Evolutionary conservation across 2,329 filamentous ascomycete species (phyloP), one percentile per base, ranked within the genome.

Genomic region (Clonostachys rosea): DNA sequence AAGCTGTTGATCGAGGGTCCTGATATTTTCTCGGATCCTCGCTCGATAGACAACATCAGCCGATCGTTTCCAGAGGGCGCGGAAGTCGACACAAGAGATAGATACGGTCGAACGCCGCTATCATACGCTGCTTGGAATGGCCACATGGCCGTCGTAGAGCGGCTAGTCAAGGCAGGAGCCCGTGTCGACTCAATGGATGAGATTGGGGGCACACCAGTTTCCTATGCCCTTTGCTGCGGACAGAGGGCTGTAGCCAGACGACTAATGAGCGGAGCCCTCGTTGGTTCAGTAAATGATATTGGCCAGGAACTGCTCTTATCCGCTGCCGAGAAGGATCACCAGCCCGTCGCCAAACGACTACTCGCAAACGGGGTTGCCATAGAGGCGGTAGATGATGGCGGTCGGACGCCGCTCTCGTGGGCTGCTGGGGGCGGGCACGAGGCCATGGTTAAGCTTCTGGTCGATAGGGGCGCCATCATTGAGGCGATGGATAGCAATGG

Each of bases 401-500:
- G 52, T 20, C 47, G 50, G 1, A 56, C 54, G n/a, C 51, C 55
- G 6, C 43, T 57, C 9, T 52, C 42, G 2, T 47, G 12, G 16
- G 48, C 45, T 18, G 48, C 42, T n/a, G 12, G 3, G 30, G 35
- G 42, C 8, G 48, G 48, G 33, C 45, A 48, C 14, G 42, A 43
- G 24, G 49, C 45, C 17, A n/a, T 43, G n/a, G 48, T 43, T 4
- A 24, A 34, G 14, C 37, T 42, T 17, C 51, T 57, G 13, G 42
- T 57, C 20, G 49, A 43, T 6, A 55, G 48, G 14, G 52, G 55
- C 16, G 52, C 53, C 8, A 46, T 49, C 5, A 46, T 57, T 18
- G 52, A 56, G 5, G 49, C 51, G 36, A 54, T 45, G 36, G 51
- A 54, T 34, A 39, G 36, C 14, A 47, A 52, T 43, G 52, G 52